Evolutionary conservation across 2,329 filamentous ascomycete genomes (phyloP).

Genomic region (Paecilomyces sp.): DNA sequence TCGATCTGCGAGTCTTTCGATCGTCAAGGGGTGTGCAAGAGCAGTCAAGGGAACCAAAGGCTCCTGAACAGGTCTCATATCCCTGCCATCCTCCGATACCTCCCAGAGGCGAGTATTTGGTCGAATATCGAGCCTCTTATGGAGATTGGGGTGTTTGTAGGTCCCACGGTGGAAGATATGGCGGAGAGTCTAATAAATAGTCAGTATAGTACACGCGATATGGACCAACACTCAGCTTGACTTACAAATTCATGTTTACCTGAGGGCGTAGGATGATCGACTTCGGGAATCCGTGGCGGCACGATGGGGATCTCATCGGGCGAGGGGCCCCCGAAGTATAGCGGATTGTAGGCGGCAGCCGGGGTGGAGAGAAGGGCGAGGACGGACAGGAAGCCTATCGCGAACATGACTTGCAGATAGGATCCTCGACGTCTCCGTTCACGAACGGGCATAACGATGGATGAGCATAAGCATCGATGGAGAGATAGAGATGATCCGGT

Average conservation of each 20-base stretch:
- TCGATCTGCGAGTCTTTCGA: constrained; percentile 76
- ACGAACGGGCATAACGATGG: constrained; percentile 14
- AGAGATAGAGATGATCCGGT: not conserved
- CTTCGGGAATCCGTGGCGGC: constrained; percentile 25
- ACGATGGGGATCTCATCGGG: constrained; percentile 20
- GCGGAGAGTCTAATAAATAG: constrained; percentile 48
- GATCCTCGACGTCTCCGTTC: constrained; percentile 3
- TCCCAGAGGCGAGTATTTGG: constrained; percentile 48
- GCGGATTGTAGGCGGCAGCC: constrained; percentile 14
- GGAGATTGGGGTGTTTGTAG: constrained; percentile 67
- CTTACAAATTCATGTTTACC: constrained; percentile 32
- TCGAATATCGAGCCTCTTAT: constrained; percentile 67
- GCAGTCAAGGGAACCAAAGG: constrained; percentile 50
- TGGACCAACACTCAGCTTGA: not conserved
- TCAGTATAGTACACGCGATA: constrained; percentile 1
- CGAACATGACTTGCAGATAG: constrained; percentile 1
- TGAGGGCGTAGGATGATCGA: constrained; percentile 11
- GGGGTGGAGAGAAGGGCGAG: constrained; percentile 12
- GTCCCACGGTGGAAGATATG: constrained; percentile 93
- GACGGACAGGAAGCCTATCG: constrained; percentile 14
- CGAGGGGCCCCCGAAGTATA: constrained; percentile 16
- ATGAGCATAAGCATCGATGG: constrained; percentile 4
- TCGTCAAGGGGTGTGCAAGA: constrained; percentile 59
- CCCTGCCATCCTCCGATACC: constrained; percentile 32
- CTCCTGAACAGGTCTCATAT: constrained; percentile 38